phyloP scores from a whole-genome alignment of 345 rosid genomes.

The Moringa oleifera region DNA sequence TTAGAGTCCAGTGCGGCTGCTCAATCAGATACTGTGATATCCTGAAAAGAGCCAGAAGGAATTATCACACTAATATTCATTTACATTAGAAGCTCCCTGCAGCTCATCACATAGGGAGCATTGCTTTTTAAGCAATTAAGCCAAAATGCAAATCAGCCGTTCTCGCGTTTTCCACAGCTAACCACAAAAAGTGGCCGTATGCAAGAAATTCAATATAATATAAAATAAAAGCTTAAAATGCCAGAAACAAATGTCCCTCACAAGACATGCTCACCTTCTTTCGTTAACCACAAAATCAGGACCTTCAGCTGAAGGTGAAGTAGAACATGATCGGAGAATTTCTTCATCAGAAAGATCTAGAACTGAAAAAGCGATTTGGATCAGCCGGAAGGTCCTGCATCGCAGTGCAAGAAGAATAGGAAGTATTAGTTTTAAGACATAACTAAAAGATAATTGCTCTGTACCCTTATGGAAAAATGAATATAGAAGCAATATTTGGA shows the following conservation, averaged over 20 bases:
- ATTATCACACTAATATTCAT: not conserved
- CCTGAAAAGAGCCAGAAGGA: conserved; percentile 32
- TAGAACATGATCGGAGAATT: conserved; percentile 53
- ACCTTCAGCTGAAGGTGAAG: conserved; percentile 83
- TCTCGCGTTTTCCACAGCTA: not conserved
- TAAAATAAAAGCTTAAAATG: no score
- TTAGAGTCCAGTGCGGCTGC: conserved; percentile 56
- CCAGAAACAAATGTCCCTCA: not conserved
- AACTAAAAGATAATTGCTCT: not conserved
- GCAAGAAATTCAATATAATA: no score
- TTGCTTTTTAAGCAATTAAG: no score
- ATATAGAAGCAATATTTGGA: not conserved
- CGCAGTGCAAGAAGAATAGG: conserved; percentile 1
- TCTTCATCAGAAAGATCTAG: conserved; percentile 48
- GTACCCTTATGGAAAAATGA: not conserved
- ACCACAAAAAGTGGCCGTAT: no score
- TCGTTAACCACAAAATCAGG: conserved; percentile 69
- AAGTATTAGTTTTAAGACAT: not conserved
- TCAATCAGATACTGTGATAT: conserved; percentile 48
- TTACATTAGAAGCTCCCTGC: not conserved
- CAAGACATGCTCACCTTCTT: conserved; percentile 38
- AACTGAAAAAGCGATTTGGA: conserved; percentile 26
- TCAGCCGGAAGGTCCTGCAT: conserved; percentile 48
- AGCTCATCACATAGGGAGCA: not conserved
- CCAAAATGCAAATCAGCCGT: not conserved